Percentiles rank a stretch among this genome's conserved stretches.
Evolutionary conservation across 192 early-diverging fungal species (phyloP).

Genomic region (Linnemannia schmuckeri): DNA sequence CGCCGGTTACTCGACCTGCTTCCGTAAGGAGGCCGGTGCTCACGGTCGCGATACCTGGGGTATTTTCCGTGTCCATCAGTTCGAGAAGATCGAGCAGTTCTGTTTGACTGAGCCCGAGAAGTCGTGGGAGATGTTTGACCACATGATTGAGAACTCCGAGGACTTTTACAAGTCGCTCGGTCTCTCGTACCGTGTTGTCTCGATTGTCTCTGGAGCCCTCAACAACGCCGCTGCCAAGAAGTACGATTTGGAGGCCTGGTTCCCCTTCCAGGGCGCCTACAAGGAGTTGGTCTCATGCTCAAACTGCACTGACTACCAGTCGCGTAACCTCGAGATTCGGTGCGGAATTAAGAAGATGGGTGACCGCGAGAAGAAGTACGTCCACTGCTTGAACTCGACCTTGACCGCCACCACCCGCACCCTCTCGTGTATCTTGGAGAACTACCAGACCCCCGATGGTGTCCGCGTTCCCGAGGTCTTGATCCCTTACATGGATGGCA

Average conservation of each 20-base stretch:
- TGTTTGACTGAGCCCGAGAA: constrained; percentile 96
- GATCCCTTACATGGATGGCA: constrained; percentile 94
- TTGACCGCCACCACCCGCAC: constrained; percentile 96
- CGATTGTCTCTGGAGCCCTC: constrained; percentile 97
- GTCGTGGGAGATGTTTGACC: constrained; percentile 98
- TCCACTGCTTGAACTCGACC: constrained; percentile 98
- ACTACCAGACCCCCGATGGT: constrained; percentile 94
- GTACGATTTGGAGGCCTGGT: constrained; percentile 99
- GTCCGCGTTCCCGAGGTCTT: constrained; percentile 89
- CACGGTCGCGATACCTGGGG: constrained; percentile 98
- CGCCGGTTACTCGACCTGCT: constrained; percentile 98
- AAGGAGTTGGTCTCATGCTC: constrained; percentile 99
- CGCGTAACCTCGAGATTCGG: constrained; percentile 93
- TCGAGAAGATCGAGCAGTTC: constrained; percentile 99
- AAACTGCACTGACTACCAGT: constrained; percentile 99
- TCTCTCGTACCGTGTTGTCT: constrained; percentile 93
- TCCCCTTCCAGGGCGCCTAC: constrained; percentile 98
- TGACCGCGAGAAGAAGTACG: constrained; percentile 94
- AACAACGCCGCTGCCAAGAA: constrained; percentile 99
- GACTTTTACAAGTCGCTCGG: constrained; percentile 97
- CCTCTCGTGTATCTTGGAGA: constrained; percentile 95
- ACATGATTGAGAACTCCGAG: constrained; percentile 92
- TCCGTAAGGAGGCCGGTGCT: constrained; percentile 99
- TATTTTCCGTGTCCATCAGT: constrained; percentile 99
- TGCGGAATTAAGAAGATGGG: constrained; percentile 98